phyloP scores from a whole-genome alignment of 768 basidiomycete species.

The Leucosporidium scottii region DNA sequence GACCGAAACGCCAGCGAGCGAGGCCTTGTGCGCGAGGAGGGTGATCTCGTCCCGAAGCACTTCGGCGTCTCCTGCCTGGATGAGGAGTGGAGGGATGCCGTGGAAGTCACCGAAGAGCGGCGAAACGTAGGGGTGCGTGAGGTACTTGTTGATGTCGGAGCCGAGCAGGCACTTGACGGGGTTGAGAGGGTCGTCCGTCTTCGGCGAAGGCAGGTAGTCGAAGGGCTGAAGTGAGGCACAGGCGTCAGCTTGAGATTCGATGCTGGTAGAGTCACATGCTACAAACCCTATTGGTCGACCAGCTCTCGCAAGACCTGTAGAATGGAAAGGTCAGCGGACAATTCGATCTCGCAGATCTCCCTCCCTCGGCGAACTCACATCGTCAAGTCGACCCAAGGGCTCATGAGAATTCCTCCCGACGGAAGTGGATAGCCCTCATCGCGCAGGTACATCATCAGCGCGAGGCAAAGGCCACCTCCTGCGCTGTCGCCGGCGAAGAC shows the following conservation, averaged over 20 bases:
- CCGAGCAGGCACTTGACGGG: conserved; percentile 93
- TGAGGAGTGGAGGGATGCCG: conserved; percentile 79
- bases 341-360: not conserved
- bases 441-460: conserved; percentile 85
- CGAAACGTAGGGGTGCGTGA: conserved; percentile 94
- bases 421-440: conserved; percentile 81
- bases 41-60: conserved; percentile 84
- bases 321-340: not conserved
- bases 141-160: conserved; percentile 51
- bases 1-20: conserved; percentile 73
- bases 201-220: conserved; percentile 68
- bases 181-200: conserved; percentile 71
- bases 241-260: no score
- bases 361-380: conserved; percentile 46
- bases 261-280: no score
- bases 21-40: conserved; percentile 86
- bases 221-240: conserved; percentile 42
- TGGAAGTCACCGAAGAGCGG: conserved; percentile 85
- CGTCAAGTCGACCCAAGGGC: conserved; percentile 59
- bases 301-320: conserved; percentile 74
- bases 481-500: conserved; percentile 84
- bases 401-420: conserved; percentile 73
- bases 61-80: conserved; percentile 89
- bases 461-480: conserved; percentile 79
- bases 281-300: conserved; percentile 77